These are phyloP conservation scores for Pleurotus salmoneostramineus DNA, from an alignment of 768 basidiomycete species.

Conservation along the genomic window DNA sequence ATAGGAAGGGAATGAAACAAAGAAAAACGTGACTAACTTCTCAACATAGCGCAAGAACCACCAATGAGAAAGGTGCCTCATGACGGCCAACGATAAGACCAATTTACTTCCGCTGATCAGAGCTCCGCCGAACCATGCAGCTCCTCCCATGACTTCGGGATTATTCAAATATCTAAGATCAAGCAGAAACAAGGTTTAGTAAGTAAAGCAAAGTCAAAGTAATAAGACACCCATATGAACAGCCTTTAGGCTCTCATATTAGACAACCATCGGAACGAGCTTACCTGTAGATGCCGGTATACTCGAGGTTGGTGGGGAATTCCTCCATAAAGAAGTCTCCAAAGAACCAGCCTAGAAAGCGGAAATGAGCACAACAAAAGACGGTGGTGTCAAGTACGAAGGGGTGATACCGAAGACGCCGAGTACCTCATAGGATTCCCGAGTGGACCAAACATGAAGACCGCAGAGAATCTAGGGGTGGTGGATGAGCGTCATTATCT, in stretches of 20 bases:
- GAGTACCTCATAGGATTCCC: constrained; percentile 88
- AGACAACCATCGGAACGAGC: constrained; percentile 10
- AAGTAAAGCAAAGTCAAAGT: not conserved
- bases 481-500: not conserved
- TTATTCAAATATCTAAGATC: constrained; percentile 79
- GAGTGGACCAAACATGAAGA: constrained; percentile 88
- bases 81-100: constrained; percentile 80
- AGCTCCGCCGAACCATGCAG: constrained; percentile 91
- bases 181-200: not conserved
- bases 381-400: not conserved
- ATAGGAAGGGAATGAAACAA: not conserved
- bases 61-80: constrained; percentile 87
- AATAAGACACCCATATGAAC: not conserved
- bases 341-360: constrained; percentile 86
- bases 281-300: constrained; percentile 95
- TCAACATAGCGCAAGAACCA: constrained; percentile 95
- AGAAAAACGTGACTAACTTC: constrained; percentile 52
- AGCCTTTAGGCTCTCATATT: too few relatives aligned
- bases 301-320: constrained; percentile 85
- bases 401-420: constrained; percentile 79
- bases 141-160: constrained; percentile 94
- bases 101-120: constrained; percentile 91
- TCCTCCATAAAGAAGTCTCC: constrained; percentile 97
- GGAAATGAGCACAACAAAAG: not conserved
- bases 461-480: constrained; percentile 66